Conservation (phyloP, 495 filamentous ascomycete genomes). For the Hypoxylon cercidicola region DNA sequence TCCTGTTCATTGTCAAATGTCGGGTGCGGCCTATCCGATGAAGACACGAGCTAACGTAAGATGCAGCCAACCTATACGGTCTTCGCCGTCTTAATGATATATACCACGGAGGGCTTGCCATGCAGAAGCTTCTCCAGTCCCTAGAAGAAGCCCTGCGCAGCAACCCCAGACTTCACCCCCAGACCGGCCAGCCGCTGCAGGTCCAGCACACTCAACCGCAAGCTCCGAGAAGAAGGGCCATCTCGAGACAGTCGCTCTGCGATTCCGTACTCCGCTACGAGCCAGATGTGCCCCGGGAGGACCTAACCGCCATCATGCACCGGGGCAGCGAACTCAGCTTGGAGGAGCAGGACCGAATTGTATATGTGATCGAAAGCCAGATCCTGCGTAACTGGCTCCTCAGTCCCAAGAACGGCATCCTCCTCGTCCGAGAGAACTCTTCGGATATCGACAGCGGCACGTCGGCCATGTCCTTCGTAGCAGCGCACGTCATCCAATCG, state of each 20-base stretch:
- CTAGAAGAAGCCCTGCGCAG: background rate
- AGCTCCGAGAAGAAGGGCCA: background rate
- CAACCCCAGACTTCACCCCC: background rate
- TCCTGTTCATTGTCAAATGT: too few species aligned
- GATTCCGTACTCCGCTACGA: constrained; percentile 15
- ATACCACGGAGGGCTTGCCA: background rate
- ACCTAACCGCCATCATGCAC: constrained; percentile 10
- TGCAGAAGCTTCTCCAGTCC: background rate
- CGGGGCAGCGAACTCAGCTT: constrained; percentile 12
- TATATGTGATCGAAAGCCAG: constrained; percentile 13
- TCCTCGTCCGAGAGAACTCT: constrained; percentile 6
- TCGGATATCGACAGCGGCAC: constrained; percentile 6
- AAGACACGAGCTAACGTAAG: background rate
- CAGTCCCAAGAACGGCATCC: constrained; percentile 6
- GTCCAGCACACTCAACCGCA: background rate
- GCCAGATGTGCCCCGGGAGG: constrained; percentile 1
- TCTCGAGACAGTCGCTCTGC: constrained; percentile 17
- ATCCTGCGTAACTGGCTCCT: constrained; percentile 9
- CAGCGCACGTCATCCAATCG: constrained; percentile 17
- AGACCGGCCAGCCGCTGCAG: background rate
- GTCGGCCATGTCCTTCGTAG: constrained; percentile 14
- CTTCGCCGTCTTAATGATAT: constrained; percentile 1
- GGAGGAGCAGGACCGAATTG: constrained; percentile 13
- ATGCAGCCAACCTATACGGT: background rate
- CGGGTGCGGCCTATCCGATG: too few species aligned